Conservation (phyloP, 768 basidiomycete genomes). For the Amyloporia xantha region DNA sequence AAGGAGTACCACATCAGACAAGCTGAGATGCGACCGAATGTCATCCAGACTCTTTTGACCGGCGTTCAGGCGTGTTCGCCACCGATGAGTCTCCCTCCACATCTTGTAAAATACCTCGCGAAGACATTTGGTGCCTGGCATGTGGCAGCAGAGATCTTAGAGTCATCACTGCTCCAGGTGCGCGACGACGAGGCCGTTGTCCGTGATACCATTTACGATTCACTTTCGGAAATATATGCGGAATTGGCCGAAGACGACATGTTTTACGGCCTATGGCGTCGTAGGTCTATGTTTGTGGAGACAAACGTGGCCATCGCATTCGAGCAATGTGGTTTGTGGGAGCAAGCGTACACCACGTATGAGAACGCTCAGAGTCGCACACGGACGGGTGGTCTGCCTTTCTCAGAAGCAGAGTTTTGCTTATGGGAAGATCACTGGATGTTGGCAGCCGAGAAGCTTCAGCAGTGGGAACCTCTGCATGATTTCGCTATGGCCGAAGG, state of each 20-base stretch:
- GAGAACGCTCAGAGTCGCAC: slow-evolving; percentile 87
- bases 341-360: slow-evolving; percentile 81
- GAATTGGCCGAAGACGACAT: slow-evolving; percentile 95
- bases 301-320: slow-evolving; percentile 84
- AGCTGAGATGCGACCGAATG: slow-evolving; percentile 82
- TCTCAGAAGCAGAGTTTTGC: slow-evolving; percentile 92
- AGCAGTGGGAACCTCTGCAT: slow-evolving; percentile 93
- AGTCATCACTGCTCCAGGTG: slow-evolving; percentile 67
- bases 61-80: slow-evolving; percentile 84
- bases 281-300: slow-evolving; percentile 81
- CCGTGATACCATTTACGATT: slow-evolving; percentile 81
- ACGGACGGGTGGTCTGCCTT: slow-evolving; percentile 73
- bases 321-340: slow-evolving; percentile 98
- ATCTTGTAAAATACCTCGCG: slow-evolving; percentile 91
- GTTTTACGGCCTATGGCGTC: slow-evolving; percentile 94
- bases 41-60: slow-evolving; percentile 83
- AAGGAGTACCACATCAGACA: slow-evolving; percentile 93
- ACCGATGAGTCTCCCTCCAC: slow-evolving; percentile 84
- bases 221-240: slow-evolving; percentile 91
- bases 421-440: slow-evolving; percentile 99
- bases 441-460: slow-evolving; percentile 87
- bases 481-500: slow-evolving; percentile 86
- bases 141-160: slow-evolving; percentile 78
- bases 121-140: slow-evolving; percentile 98
- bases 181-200: slow-evolving; percentile 76